phyloP scores from a whole-genome alignment of 164 flowering plant genomes.

The Magnolia sinica region DNA sequence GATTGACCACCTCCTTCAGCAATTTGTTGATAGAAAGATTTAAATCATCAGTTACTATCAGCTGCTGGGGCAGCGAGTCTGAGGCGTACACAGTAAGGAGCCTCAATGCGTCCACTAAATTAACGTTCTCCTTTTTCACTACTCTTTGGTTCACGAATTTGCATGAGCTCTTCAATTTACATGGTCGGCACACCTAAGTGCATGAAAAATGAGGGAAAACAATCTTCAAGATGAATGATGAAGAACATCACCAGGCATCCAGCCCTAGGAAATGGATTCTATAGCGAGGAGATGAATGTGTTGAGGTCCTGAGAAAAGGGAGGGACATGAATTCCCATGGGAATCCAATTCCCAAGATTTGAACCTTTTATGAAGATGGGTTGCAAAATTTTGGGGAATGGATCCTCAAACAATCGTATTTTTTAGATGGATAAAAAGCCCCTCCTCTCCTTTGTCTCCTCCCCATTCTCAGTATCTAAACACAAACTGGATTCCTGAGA shows the following conservation, averaged over 20 bases:
- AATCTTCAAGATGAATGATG: neutral
- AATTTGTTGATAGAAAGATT: conserved; percentile 41
- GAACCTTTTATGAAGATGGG: too few relatives aligned
- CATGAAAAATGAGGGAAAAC: neutral
- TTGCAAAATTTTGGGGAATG: too few relatives aligned
- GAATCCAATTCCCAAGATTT: too few relatives aligned
- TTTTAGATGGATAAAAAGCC: too few relatives aligned
- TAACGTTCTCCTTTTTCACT: conserved; percentile 33
- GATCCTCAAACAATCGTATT: too few relatives aligned
- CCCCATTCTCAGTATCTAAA: too few relatives aligned
- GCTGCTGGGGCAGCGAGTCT: conserved; percentile 32
- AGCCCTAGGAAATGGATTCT: too few relatives aligned
- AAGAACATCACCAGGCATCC: neutral
- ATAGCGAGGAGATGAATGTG: too few relatives aligned
- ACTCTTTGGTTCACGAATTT: conserved; percentile 46
- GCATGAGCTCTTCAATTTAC: conserved; percentile 58
- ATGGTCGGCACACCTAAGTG: conserved; percentile 63
- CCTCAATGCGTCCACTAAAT: conserved; percentile 44
- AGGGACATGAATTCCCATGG: too few relatives aligned
- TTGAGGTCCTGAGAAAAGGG: too few relatives aligned
- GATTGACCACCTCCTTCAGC: conserved; percentile 50
- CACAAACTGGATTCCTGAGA: too few relatives aligned
- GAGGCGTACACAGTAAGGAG: conserved; percentile 45
- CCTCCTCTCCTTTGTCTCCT: too few relatives aligned
- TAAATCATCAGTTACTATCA: conserved; percentile 44